Conservation (phyloP, 2,329 filamentous ascomycete species). For the Thelonectria discophora region DNA sequence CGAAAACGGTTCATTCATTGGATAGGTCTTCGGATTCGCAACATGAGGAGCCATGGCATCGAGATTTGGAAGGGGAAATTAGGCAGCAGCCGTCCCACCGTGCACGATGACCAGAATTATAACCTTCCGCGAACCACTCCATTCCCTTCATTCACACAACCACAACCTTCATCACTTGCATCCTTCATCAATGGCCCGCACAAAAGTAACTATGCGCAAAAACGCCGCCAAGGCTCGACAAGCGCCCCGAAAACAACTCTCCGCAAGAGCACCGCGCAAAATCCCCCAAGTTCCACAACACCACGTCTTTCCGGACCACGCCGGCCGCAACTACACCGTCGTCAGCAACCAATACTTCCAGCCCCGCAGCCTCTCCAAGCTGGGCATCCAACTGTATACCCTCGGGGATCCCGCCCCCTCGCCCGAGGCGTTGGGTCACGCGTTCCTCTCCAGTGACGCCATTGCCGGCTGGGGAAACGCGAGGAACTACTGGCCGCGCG, state of each 20-base stretch:
- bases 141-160: no score
- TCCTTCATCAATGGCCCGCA: no score
- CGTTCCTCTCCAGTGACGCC: not conserved
- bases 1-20: no score
- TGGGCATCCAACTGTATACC: slow-evolving; percentile 30
- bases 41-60: no score
- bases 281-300: not conserved
- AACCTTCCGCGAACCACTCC: no score
- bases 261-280: not conserved
- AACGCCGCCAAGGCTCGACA: not conserved
- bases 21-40: no score
- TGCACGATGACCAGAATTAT: no score
- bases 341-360: not conserved
- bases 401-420: slow-evolving; percentile 5
- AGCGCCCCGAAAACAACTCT: not conserved
- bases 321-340: slow-evolving; percentile 14
- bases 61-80: no score
- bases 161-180: no score
- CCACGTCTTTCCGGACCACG: slow-evolving; percentile 48
- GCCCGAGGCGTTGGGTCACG: not conserved
- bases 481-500: slow-evolving; percentile 19
- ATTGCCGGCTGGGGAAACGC: not conserved
- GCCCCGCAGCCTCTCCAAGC: slow-evolving; percentile 13
- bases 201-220: not conserved
- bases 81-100: no score